Conservation (phyloP, 116 monocot species). For the Papilionanthe hybrid region DNA sequence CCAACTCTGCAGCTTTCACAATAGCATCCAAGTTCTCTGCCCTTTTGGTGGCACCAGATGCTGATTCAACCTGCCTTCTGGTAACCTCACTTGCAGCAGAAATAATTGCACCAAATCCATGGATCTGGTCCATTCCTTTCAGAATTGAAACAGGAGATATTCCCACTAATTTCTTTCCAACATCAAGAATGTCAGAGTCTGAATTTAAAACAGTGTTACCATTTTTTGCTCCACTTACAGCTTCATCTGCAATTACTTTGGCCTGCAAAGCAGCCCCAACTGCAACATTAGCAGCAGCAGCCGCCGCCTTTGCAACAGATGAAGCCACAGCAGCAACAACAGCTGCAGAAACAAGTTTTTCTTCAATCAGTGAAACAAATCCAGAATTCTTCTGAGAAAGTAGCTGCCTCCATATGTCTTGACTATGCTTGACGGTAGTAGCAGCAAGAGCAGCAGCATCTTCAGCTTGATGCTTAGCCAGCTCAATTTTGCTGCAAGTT, state of each 20-base stretch:
- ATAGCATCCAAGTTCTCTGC: slow-evolving; percentile 94
- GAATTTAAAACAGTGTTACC: slow-evolving; percentile 15
- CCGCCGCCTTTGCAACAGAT: slow-evolving; percentile 89
- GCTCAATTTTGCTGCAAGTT: slow-evolving; percentile 55
- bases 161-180: slow-evolving; percentile 24
- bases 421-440: slow-evolving; percentile 54
- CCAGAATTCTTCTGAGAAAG: slow-evolving; percentile 42
- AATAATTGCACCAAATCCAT: slow-evolving; percentile 49
- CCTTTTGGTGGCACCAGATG: slow-evolving; percentile 79
- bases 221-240: slow-evolving; percentile 24
- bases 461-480: slow-evolving; percentile 71
- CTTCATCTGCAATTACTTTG: slow-evolving; percentile 89
- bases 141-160: slow-evolving; percentile 38
- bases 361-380: slow-evolving; percentile 49
- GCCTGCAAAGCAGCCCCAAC: slow-evolving; percentile 77
- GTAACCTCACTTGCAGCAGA: slow-evolving; percentile 66
- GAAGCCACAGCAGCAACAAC: slow-evolving; percentile 66
- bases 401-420: slow-evolving; percentile 75
- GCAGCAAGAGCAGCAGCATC: slow-evolving; percentile 73
- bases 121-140: slow-evolving; percentile 41
- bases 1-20: slow-evolving; percentile 88
- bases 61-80: slow-evolving; percentile 70
- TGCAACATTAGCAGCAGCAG: slow-evolving; percentile 85
- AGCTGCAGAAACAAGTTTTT: slow-evolving; percentile 81
- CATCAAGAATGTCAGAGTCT: slow-evolving; percentile 21